Base-by-base conservation (phyloP, 495 filamentous ascomycete genomes). In the Penicillium manginii region DNA sequence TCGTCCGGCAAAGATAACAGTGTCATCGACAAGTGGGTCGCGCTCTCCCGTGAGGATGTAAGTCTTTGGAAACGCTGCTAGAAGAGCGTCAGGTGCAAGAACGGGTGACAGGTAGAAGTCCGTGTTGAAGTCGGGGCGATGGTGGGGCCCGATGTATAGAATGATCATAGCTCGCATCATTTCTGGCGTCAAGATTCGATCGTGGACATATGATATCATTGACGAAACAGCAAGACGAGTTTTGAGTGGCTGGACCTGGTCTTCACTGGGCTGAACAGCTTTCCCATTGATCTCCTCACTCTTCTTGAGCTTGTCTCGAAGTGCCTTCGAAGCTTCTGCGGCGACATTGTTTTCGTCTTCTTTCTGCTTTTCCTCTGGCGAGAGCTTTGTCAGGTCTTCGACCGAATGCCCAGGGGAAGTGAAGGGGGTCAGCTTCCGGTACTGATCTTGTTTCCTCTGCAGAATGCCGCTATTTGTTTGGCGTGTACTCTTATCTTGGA, bases 121-220 rank as follows among this genome's bases (percentile, higher is more conserved):
- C 10, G 90, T 92, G 26, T 82, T 83, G 75, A 98, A 98, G 69
- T 97, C 92, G 8, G 94, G 94, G 2, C 92, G 86, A 74, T 92
- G 88, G 68, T 96, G 86, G 0, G 93, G 93, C 15, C 94, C 96
- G 61, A 98, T 89, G 68, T 98, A 98, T 19, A 98, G 82, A 71
- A 98, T 96, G 57, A 98, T 94, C 94, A 98, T 98, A 29, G 92
- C 92, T 51, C 94, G 88, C 89, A 98, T 97, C 91, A 98, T 96
- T 70, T 98, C 96, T 0, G 94, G 96, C 0, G 91, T 92, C 22
- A 98, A 81, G 35, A 98, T 89, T 21, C 96, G 90, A 74, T 98
- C 94, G 71, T 93, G 91, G 69, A 97, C 94, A 76, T 98, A 98
- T 11, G 93, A 96, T 53, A 98, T 93, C 85, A 97, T 93, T n/a